Evolutionary conservation across 2,329 filamentous ascomycete species (phyloP), one percentile per base, ranked within the genome.

Genomic region (Corinectria fuckeliana): DNA sequence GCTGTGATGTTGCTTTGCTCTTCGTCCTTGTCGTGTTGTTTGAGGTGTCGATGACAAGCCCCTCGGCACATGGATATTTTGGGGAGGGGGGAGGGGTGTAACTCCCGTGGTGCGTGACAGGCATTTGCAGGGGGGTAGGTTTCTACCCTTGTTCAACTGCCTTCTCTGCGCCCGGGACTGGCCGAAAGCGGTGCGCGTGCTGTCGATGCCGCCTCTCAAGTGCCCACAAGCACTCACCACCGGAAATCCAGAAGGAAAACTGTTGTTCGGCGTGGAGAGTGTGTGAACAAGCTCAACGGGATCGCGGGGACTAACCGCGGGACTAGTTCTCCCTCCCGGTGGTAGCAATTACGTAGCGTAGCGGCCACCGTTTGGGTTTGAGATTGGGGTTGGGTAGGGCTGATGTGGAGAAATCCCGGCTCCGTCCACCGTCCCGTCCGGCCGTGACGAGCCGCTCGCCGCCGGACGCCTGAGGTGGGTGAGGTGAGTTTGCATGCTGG

Each of bases 31-130:
- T 60, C 57, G 48, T 53, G 53, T 62, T 58, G 56, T 64, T 47
- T n/a, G n/a, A n/a, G n/a, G n/a, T n/a, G 44, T 53, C 49, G 61
- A 64, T 68, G 64, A 36, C 53, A 52, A 61, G 54, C 60, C 50
- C 58, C 60, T 66, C 66, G 64, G 66, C 66, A 69, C 66, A 68
- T 69, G 58, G 61, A 50, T 55, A 55, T 63, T 65, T 64, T n/a
- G n/a, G n/a, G n/a, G n/a, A n/a, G n/a, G n/a, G n/a, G n/a, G n/a
- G 41, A 25, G 39, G 56, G 51, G 32, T 58, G 50, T 50, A 64
- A 69, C 64, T 68, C 65, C 66, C 66, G 58, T 60, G 39, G 58
- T 64, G 58, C 42, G 53, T 55, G 52, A 63, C 58, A 56, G 56
- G 51, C 38, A 52, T 34, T 56, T 48, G 48, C 58, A 44, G 42